Conservation (phyloP, 208 protist species). For the Herpetomonas samuelpessoai region DNA sequence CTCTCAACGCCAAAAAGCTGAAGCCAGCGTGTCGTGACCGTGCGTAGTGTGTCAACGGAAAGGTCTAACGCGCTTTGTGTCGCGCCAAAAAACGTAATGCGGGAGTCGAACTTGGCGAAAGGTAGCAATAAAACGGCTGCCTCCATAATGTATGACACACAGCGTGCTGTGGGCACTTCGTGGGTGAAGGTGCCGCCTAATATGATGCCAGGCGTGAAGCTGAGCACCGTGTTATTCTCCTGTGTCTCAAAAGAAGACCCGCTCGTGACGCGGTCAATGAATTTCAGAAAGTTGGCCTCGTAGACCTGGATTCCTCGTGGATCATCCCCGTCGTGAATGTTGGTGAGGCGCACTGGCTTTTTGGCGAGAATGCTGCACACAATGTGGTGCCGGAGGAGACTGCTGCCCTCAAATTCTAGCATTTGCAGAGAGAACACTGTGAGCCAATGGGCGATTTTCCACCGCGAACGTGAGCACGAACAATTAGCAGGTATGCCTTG, state of each 20-base stretch:
- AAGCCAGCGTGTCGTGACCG: conserved; percentile 86
- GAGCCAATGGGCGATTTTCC: too few relatives aligned
- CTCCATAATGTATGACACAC: conserved; percentile 87
- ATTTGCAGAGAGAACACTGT: conserved; percentile 24
- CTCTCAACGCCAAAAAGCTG: conserved; percentile 86
- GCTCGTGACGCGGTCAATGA: conserved; percentile 89
- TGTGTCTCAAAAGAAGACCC: conserved; percentile 75
- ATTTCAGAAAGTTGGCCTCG: conserved; percentile 93
- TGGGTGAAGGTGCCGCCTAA: conserved; percentile 88
- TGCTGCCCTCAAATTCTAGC: conserved; percentile 83
- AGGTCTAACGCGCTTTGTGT: conserved; percentile 87
- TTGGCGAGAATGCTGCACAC: conserved; percentile 84
- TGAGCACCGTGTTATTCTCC: conserved; percentile 73
- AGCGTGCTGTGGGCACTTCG: conserved; percentile 69
- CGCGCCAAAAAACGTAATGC: conserved; percentile 80
- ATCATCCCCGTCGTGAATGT: conserved; percentile 68
- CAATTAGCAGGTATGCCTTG: too few relatives aligned
- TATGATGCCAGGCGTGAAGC: conserved; percentile 90
- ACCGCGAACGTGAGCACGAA: too few relatives aligned
- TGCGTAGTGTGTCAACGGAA: conserved; percentile 86
- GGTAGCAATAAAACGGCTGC: conserved; percentile 83
- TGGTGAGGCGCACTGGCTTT: conserved; percentile 61
- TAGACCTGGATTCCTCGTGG: conserved; percentile 67
- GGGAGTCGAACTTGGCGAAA: conserved; percentile 89
- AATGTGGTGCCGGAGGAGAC: conserved; percentile 84